Conservation (phyloP, 495 filamentous ascomycete genomes). For the Penicillium robsamsonii region DNA sequence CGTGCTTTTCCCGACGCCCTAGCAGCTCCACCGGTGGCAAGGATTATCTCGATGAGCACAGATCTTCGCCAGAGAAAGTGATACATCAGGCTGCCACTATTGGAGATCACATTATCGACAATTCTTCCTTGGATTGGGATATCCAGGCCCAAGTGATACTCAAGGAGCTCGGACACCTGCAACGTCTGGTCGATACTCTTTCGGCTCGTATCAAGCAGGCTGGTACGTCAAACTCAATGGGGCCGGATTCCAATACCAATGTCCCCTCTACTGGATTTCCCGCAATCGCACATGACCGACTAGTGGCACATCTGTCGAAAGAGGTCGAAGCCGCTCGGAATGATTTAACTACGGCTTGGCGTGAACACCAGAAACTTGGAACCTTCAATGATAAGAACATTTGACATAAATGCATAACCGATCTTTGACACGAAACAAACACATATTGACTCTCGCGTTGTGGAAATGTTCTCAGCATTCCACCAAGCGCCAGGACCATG, state of each 20-base stretch:
- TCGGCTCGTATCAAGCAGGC: slow-evolving; percentile 8
- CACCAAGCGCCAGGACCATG: not conserved
- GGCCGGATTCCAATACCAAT: not conserved
- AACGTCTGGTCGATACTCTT: not conserved
- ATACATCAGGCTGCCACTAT: too few relatives aligned
- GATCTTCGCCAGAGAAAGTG: too few relatives aligned
- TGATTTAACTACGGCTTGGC: not conserved
- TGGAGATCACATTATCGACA: too few relatives aligned
- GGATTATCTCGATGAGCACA: too few relatives aligned
- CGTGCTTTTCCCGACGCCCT: too few relatives aligned
- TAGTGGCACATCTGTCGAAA: not conserved
- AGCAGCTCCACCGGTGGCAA: too few relatives aligned
- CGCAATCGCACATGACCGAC: not conserved
- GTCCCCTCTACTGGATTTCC: not conserved
- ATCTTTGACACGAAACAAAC: slow-evolving; percentile 1
- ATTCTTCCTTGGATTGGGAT: too few relatives aligned
- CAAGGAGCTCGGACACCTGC: too few relatives aligned
- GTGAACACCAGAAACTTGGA: too few relatives aligned
- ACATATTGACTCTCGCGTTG: slow-evolving; percentile 1
- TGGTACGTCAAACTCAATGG: not conserved
- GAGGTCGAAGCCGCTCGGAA: slow-evolving; percentile 1
- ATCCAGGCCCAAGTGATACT: too few relatives aligned
- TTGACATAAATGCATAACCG: not conserved
- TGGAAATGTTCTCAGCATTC: slow-evolving; percentile 3
- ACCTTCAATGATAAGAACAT: not conserved